phyloP scores from a whole-genome alignment of 768 basidiomycete species.

The Trametes punicea region DNA sequence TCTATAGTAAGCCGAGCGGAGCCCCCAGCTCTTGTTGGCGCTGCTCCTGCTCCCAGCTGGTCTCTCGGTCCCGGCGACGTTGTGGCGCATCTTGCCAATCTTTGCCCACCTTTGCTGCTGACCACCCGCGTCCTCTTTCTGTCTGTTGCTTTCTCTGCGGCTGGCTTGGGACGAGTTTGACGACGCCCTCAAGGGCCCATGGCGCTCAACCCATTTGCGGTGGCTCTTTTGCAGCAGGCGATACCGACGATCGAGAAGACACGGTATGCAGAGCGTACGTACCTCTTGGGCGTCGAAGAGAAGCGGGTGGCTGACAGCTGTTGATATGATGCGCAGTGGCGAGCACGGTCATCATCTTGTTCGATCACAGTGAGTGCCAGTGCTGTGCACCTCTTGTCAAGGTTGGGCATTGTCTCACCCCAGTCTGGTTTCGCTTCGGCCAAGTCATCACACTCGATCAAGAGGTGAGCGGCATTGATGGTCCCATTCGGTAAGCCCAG shows the following conservation, averaged over 20 bases:
- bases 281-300: not conserved
- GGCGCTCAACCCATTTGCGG: not conserved
- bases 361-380: constrained; percentile 50
- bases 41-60: not conserved
- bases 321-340: constrained; percentile 38
- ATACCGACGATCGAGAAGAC: constrained; percentile 16
- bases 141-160: not conserved
- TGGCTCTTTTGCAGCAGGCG: constrained; percentile 7
- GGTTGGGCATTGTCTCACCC: not conserved
- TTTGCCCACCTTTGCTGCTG: not conserved
- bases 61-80: not conserved
- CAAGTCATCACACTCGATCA: constrained; percentile 51
- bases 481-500: not conserved
- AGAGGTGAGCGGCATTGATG: constrained; percentile 38
- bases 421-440: not conserved
- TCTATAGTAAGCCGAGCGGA: not conserved
- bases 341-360: constrained; percentile 49
- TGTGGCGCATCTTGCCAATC: not conserved
- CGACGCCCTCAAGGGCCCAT: constrained; percentile 5
- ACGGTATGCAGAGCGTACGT: constrained; percentile 24
- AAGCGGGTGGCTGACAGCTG: not conserved
- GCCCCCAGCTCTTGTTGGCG: not conserved
- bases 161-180: not conserved
- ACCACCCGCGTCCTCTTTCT: not conserved
- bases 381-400: not conserved